Conservation (phyloP, 2,329 filamentous ascomycete genomes). For the Didymella lethalis region DNA sequence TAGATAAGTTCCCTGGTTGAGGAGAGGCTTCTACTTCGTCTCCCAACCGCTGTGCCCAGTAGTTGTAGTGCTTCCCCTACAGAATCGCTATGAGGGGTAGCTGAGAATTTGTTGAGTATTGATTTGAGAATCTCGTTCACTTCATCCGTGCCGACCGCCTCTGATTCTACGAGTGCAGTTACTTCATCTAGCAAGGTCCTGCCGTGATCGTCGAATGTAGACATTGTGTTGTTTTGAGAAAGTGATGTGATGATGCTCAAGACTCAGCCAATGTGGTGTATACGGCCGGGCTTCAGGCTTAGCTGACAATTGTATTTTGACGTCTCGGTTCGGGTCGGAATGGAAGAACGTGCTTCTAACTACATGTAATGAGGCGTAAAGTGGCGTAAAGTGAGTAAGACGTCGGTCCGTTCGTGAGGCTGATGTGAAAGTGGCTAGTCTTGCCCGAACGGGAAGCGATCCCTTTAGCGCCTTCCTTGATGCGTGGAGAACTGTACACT, state of each 20-base stretch:
- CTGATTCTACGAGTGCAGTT: slow-evolving; percentile 3
- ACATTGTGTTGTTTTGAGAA: slow-evolving; percentile 2
- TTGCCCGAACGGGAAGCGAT: slow-evolving; percentile 31
- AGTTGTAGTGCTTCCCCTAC: slow-evolving; percentile 29
- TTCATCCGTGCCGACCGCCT: slow-evolving; percentile 2
- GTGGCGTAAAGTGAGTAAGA: slow-evolving; percentile 5
- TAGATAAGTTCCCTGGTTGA: slow-evolving; percentile 24
- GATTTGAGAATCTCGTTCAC: background rate
- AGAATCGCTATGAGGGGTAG: slow-evolving; percentile 2
- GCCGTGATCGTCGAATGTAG: background rate
- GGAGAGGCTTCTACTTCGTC: slow-evolving; percentile 32
- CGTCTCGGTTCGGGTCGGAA: slow-evolving; percentile 3
- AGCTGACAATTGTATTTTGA: no score
- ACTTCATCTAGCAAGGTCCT: slow-evolving; percentile 5
- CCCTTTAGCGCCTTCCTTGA: slow-evolving; percentile 31
- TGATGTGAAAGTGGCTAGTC: slow-evolving; percentile 27
- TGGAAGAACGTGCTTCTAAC: slow-evolving; percentile 15
- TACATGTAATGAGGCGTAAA: slow-evolving; percentile 3
- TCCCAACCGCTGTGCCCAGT: slow-evolving; percentile 46
- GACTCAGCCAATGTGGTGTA: background rate
- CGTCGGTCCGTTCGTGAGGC: slow-evolving; percentile 12
- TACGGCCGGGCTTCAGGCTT: background rate
- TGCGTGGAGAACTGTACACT: slow-evolving; percentile 39
- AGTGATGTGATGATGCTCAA: background rate
- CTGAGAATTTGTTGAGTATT: slow-evolving; percentile 9